phyloP scores from a whole-genome alignment of 805 yeast species.

The Pichia cephalocereana region DNA sequence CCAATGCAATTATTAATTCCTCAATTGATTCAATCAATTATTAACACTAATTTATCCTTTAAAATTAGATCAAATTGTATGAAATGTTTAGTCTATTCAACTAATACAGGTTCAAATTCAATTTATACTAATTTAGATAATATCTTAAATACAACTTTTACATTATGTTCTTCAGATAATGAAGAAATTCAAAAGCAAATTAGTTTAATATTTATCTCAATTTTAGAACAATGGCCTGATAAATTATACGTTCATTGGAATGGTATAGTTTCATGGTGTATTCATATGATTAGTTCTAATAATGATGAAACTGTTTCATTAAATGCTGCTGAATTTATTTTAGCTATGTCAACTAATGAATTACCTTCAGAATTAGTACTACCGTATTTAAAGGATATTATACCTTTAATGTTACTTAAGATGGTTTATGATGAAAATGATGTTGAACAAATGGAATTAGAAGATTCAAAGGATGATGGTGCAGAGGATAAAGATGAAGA shows the following conservation, averaged over 20 bases:
- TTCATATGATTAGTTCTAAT: conserved; percentile 60
- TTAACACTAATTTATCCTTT: conserved; percentile 35
- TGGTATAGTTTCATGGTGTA: conserved; percentile 79
- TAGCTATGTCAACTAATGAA: conserved; percentile 59
- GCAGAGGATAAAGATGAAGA: conserved; percentile 81
- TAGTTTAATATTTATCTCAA: conserved; percentile 62
- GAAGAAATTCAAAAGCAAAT: conserved; percentile 60
- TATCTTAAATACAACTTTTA: conserved; percentile 55
- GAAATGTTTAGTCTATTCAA: conserved; percentile 67
- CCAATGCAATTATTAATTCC: conserved; percentile 66
- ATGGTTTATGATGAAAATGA: conserved; percentile 89
- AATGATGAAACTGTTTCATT: conserved; percentile 66
- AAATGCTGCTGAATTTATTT: conserved; percentile 88
- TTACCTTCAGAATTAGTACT: conserved; percentile 47
- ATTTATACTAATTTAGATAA: conserved; percentile 57
- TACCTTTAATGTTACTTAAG: conserved; percentile 70
- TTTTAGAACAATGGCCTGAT: conserved; percentile 74
- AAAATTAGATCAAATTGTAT: conserved; percentile 55
- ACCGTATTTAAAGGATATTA: conserved; percentile 49
- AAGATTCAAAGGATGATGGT: conserved; percentile 71
- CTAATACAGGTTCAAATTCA: conserved; percentile 60
- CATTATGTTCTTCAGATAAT: conserved; percentile 51
- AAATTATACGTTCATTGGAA: conserved; percentile 68
- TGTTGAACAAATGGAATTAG: conserved; percentile 48
- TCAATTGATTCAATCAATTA: conserved; percentile 46